Evolutionary conservation across 495 filamentous ascomycete genomes (phyloP).

Genomic region (Parmelia sp.): DNA sequence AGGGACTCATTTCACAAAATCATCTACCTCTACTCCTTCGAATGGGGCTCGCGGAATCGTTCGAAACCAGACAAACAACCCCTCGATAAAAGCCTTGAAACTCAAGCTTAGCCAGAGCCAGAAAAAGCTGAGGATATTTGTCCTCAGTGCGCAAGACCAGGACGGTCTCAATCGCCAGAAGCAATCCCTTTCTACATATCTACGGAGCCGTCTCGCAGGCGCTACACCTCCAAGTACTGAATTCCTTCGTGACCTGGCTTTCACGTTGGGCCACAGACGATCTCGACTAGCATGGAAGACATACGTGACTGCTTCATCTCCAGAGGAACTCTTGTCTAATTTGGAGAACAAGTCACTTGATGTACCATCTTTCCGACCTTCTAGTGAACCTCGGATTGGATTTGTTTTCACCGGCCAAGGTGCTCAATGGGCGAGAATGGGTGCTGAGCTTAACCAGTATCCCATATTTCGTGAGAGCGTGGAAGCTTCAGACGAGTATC

Average conservation of each 20-base stretch:
- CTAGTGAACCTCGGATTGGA: conserved; percentile 6
- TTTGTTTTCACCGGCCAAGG: conserved; percentile 59
- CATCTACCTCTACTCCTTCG: background rate
- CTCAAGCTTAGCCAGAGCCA: background rate
- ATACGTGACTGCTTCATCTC: background rate
- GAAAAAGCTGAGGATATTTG: background rate
- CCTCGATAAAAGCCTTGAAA: background rate
- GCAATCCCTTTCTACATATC: conserved; percentile 24
- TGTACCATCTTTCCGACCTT: conserved; percentile 12
- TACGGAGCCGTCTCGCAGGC: conserved; percentile 9
- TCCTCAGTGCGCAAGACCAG: background rate
- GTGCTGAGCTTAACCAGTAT: conserved; percentile 34
- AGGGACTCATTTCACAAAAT: conserved; percentile 11
- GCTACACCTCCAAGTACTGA: no score
- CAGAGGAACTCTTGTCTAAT: conserved; percentile 3
- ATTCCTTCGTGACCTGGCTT: conserved; percentile 18
- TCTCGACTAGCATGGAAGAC: conserved; percentile 13
- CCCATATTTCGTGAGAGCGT: conserved; percentile 31
- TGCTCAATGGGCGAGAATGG: conserved; percentile 62
- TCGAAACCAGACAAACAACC: background rate
- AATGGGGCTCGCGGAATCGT: background rate
- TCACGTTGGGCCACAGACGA: conserved; percentile 13
- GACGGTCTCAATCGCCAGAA: conserved; percentile 28
- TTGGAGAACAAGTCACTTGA: background rate
- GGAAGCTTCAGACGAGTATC: conserved; percentile 24